Evolutionary conservation across 495 filamentous ascomycete genomes (phyloP).

Genomic region (Penicillium robsamsonii): DNA sequence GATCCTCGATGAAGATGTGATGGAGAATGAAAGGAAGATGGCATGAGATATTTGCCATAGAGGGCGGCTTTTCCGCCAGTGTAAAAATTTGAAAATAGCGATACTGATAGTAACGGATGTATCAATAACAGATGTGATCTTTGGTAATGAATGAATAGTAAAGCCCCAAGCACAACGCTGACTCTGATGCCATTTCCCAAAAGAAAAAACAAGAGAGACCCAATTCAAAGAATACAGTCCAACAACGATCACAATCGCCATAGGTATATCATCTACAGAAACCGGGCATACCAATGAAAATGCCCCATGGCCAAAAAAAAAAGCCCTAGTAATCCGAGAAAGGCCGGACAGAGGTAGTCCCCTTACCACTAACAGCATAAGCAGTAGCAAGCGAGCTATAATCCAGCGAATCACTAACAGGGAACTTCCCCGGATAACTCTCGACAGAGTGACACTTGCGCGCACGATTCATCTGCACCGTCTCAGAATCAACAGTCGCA

Average conservation of each 20-base stretch:
- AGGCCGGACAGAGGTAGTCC: slow-evolving; percentile 34
- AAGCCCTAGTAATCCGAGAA: slow-evolving; percentile 33
- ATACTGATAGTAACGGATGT: too few species aligned
- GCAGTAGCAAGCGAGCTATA: slow-evolving; percentile 30
- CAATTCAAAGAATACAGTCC: background rate
- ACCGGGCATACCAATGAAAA: too few species aligned
- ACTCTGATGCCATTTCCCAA: background rate
- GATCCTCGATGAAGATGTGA: too few species aligned
- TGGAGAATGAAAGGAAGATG: too few species aligned
- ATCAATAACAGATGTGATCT: background rate
- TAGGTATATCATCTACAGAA: background rate
- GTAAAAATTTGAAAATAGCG: too few species aligned
- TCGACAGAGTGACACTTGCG: slow-evolving; percentile 28
- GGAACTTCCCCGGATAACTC: slow-evolving; percentile 39
- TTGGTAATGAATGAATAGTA: background rate
- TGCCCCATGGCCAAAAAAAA: background rate
- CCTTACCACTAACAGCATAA: slow-evolving; percentile 23
- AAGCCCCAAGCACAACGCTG: background rate
- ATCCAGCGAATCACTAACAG: slow-evolving; percentile 34
- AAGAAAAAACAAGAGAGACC: background rate
- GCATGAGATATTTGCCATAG: too few species aligned
- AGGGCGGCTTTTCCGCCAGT: too few species aligned
- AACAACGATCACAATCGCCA: background rate
- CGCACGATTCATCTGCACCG: slow-evolving; percentile 6
- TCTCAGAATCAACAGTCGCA: slow-evolving; percentile 1